A percentile compares a stretch with the other conserved stretches of the same genome.
Conservation (phyloP, 768 basidiomycete genomes). For the Pleurotus giganteus region DNA sequence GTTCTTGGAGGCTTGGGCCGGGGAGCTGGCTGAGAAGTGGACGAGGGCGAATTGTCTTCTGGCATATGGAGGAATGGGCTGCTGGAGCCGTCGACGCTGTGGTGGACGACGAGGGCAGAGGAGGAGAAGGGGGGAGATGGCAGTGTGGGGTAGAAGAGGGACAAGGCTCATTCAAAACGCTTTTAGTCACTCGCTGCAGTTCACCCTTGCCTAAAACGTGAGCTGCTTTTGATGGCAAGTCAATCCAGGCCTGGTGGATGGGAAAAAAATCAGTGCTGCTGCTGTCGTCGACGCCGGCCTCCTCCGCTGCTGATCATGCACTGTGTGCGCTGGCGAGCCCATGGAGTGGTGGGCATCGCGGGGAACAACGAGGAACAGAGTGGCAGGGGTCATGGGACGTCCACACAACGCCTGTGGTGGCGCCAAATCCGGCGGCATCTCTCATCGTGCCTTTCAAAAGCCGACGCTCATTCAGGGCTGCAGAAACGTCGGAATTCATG, state of each 20-base stretch:
- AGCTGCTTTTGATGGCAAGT: too few relatives aligned
- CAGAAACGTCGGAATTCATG: background rate
- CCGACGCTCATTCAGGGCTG: conserved; percentile 3
- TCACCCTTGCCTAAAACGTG: background rate
- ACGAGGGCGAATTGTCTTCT: conserved; percentile 32
- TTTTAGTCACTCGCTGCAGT: background rate
- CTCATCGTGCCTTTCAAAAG: conserved; percentile 6
- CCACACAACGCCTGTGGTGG: background rate
- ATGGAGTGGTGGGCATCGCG: background rate
- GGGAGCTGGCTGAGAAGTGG: conserved; percentile 35
- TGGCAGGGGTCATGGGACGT: background rate
- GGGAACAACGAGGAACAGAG: background rate
- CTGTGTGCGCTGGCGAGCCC: background rate
- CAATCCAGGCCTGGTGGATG: too few relatives aligned
- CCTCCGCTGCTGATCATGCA: too few relatives aligned
- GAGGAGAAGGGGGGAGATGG: conserved; percentile 56
- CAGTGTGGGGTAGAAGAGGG: conserved; percentile 49
- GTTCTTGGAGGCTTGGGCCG: conserved; percentile 41
- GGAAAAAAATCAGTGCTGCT: too few relatives aligned
- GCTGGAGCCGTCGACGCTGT: background rate
- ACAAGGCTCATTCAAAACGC: conserved; percentile 21
- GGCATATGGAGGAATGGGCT: conserved; percentile 24
- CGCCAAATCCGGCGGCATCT: conserved; percentile 2
- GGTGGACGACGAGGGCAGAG: conserved; percentile 23
- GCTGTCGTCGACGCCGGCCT: background rate